These are phyloP conservation scores for Medakamo hakoo DNA, from an alignment of 139 green algal genomes.

Conservation along the genomic window DNA sequence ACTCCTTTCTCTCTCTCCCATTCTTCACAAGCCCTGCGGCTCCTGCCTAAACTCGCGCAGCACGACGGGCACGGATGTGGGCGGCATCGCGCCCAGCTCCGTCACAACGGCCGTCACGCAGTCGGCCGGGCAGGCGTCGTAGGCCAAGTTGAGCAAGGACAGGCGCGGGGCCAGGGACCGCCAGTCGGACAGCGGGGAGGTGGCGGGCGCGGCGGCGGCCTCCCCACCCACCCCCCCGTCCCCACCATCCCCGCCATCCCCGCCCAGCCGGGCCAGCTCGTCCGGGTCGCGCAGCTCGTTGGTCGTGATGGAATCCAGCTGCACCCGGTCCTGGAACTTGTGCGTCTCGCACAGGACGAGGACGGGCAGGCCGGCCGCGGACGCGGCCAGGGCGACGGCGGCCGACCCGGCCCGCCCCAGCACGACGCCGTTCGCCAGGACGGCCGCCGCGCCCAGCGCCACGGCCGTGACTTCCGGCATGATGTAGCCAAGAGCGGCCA, in stretches of 20 bases:
- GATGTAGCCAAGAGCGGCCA: slow-evolving; percentile 60
- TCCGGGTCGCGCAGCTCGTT: slow-evolving; percentile 87
- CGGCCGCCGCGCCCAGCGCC: slow-evolving; percentile 74
- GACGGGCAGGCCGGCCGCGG: slow-evolving; percentile 54
- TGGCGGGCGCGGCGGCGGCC: background rate
- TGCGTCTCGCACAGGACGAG: slow-evolving; percentile 85
- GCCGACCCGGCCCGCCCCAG: slow-evolving; percentile 66
- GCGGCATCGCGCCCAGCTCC: slow-evolving; percentile 81
- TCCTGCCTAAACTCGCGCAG: slow-evolving; percentile 60
- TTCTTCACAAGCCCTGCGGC: background rate
- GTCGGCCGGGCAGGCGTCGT: slow-evolving; percentile 83
- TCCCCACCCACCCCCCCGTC: background rate
- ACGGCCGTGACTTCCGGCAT: slow-evolving; percentile 64
- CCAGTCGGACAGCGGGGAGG: slow-evolving; percentile 15
- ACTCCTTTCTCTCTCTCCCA: background rate
- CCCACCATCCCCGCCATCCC: background rate
- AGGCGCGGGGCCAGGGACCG: background rate
- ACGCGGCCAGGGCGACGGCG: slow-evolving; percentile 64
- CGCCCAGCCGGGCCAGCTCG: slow-evolving; percentile 21
- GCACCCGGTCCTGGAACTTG: slow-evolving; percentile 76
- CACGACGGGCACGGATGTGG: slow-evolving; percentile 82
- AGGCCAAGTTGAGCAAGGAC: slow-evolving; percentile 81
- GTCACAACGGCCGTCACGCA: slow-evolving; percentile 84
- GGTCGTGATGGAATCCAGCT: slow-evolving; percentile 81
- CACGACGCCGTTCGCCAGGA: slow-evolving; percentile 86